Conservation (phyloP, 768 basidiomycete genomes). For the Tricholoma matsutake region DNA sequence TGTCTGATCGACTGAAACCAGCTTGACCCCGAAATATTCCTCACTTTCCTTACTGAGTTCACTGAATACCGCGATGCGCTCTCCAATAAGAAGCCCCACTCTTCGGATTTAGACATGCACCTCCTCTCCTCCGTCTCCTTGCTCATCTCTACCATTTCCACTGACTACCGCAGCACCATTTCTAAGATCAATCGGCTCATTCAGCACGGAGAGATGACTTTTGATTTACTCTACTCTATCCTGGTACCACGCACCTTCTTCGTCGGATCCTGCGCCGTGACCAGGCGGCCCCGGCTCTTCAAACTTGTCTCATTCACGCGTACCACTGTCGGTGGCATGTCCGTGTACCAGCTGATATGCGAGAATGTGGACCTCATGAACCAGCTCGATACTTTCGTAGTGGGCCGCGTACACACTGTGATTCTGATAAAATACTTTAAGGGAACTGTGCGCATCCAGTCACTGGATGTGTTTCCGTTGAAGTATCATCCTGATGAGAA, state of each 20-base stretch:
- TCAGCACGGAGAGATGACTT: conserved; percentile 55
- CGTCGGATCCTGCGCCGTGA: conserved; percentile 50
- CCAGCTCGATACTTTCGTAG: conserved; percentile 28
- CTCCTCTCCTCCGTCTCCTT: conserved; percentile 45
- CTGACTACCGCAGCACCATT: conserved; percentile 49
- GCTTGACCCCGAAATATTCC: conserved; percentile 56
- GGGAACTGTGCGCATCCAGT: conserved; percentile 49
- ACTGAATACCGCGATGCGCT: conserved; percentile 40
- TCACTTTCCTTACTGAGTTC: conserved; percentile 50
- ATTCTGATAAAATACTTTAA: conserved; percentile 42
- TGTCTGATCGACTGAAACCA: conserved; percentile 15
- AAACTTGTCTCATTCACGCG: conserved; percentile 40
- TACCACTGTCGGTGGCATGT: conserved; percentile 31
- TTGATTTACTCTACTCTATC: conserved; percentile 51
- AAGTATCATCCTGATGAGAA: conserved; percentile 46
- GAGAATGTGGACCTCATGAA: conserved; percentile 55
- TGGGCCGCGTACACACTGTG: conserved; percentile 38
- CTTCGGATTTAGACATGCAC: conserved; percentile 37
- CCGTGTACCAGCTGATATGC: conserved; percentile 42
- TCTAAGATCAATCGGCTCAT: conserved; percentile 45
- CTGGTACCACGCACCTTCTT: conserved; percentile 52
- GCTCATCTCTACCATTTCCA: conserved; percentile 46
- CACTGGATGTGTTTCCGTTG: conserved; percentile 51
- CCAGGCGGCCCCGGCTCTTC: conserved; percentile 50
- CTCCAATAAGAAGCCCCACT: conserved; percentile 30